Base-by-base conservation (phyloP, 805 yeast species). In the Ogataea corticis region DNA sequence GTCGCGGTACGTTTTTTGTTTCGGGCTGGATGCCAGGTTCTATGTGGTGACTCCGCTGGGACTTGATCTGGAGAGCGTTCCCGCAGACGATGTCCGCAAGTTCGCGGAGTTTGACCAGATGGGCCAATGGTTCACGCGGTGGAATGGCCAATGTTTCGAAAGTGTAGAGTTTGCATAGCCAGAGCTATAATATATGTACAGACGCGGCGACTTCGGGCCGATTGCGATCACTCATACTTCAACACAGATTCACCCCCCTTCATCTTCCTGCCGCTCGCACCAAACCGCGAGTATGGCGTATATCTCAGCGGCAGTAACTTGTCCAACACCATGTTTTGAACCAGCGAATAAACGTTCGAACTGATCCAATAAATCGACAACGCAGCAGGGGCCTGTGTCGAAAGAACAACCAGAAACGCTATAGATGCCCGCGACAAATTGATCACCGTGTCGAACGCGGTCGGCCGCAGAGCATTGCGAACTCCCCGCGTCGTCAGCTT, bases 341-440 rank as follows among this genome's bases (percentile, higher is more conserved):
- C 49, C 48, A 87, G 67, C 2, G 97, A 90, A 60, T 74, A 91
- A 3, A 75, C 55, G 60, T 89, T 91, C 0, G 97, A 89, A 37
- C 92, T 81, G 25, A 88, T 75, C 99, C 98, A 92, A 66, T 91
- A 92, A n/a, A 89, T 61, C 0, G 85, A 79, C 29, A 91, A 68
- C 0, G 95, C 88, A 23, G 83, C 71, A 0, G 98, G 96, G 0
- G 96, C 95, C 57, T 90, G 94, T 33, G 90, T 79, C 0, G 96
- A 75, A 15, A 90, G 71, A 4, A 89, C 90, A 85, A 89, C 88
- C 66, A 92, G 71, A 52, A 87, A 80, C 1, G 90, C 80, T 42
- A 87, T 80, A 17, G 92, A 81, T 51, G 87, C 72, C 56, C 97
- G 72, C 2, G 95, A 79, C 2, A 87, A 58, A 50, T 82, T 88